Evolutionary conservation across 495 filamentous ascomycete species (phyloP).

Genomic region (Tuber microsphaerosporum): DNA sequence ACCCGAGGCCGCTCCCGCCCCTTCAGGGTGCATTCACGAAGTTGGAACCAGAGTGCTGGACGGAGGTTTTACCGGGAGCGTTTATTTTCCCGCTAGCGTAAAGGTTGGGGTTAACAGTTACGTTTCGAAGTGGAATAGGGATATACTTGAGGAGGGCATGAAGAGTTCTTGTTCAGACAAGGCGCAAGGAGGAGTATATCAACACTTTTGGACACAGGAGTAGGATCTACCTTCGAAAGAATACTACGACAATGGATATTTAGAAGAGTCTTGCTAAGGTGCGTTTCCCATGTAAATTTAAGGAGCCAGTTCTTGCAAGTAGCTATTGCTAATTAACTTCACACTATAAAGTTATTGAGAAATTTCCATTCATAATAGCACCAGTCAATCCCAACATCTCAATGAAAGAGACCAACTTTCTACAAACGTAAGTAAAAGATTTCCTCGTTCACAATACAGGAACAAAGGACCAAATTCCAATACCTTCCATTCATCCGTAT

Average conservation of each 20-base stretch:
- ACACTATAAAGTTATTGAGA: slow-evolving; percentile 6
- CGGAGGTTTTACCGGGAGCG: slow-evolving; percentile 1
- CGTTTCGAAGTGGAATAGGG: slow-evolving; percentile 25
- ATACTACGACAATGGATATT: slow-evolving; percentile 15
- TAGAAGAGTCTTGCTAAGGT: slow-evolving; percentile 9
- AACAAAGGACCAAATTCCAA: slow-evolving; percentile 2
- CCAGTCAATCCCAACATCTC: slow-evolving; percentile 7
- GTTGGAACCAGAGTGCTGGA: too few species aligned
- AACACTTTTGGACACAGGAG: slow-evolving; percentile 15
- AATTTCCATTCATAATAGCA: neutral
- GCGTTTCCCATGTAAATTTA: neutral
- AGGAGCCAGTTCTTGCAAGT: neutral
- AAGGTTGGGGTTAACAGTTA: slow-evolving; percentile 8
- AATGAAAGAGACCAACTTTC: neutral
- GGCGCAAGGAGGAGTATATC: slow-evolving; percentile 41
- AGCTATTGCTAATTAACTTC: neutral
- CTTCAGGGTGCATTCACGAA: too few species aligned
- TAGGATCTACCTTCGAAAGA: slow-evolving; percentile 7
- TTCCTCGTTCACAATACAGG: neutral
- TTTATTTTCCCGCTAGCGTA: slow-evolving; percentile 4
- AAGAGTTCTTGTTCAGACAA: slow-evolving; percentile 45
- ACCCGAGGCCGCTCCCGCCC: too few species aligned
- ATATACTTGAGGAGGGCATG: slow-evolving; percentile 47
- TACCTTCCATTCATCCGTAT: too few species aligned
- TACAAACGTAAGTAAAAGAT: slow-evolving; percentile 2